phyloP scores from a whole-genome alignment of 2,329 filamentous ascomycete species.

The Paecilomyces niveus region DNA sequence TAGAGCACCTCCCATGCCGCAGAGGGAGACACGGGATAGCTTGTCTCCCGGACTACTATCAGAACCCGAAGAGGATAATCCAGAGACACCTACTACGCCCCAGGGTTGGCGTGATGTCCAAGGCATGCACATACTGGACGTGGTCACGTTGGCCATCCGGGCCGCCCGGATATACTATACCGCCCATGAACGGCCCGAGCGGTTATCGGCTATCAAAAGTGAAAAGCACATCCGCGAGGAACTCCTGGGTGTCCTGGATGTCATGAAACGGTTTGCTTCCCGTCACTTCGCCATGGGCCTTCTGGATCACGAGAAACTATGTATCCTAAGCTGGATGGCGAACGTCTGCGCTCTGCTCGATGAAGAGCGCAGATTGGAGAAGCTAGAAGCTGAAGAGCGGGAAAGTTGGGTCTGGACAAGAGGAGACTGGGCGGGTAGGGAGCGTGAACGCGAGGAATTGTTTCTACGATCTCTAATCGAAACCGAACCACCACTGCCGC shows the following conservation, averaged over 20 bases:
- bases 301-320: slow-evolving; percentile 66
- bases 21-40: slow-evolving; percentile 22
- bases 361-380: slow-evolving; percentile 70
- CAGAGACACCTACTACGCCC: slow-evolving; percentile 18
- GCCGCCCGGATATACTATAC: slow-evolving; percentile 97
- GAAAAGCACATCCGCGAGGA: slow-evolving; percentile 81
- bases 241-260: slow-evolving; percentile 77
- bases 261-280: slow-evolving; percentile 83
- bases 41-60: slow-evolving; percentile 21
- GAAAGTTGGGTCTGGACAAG: slow-evolving; percentile 73
- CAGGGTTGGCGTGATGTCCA: slow-evolving; percentile 79
- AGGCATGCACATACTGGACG: slow-evolving; percentile 84
- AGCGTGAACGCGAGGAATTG: slow-evolving; percentile 70
- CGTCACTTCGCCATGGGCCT: slow-evolving; percentile 81
- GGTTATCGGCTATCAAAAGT: slow-evolving; percentile 76
- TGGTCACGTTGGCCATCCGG: slow-evolving; percentile 89
- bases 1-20: slow-evolving; percentile 19
- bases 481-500: slow-evolving; percentile 52
- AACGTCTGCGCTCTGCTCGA: slow-evolving; percentile 70
- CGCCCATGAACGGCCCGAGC: slow-evolving; percentile 77
- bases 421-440: slow-evolving; percentile 67
- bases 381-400: slow-evolving; percentile 63
- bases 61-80: background rate
- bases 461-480: slow-evolving; percentile 72
- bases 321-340: slow-evolving; percentile 71